A percentile compares a stretch with the other conserved stretches of the same genome.
Evolutionary conservation across 2,329 filamentous ascomycete species (phyloP).

Genomic region (Fusarium domesticum): DNA sequence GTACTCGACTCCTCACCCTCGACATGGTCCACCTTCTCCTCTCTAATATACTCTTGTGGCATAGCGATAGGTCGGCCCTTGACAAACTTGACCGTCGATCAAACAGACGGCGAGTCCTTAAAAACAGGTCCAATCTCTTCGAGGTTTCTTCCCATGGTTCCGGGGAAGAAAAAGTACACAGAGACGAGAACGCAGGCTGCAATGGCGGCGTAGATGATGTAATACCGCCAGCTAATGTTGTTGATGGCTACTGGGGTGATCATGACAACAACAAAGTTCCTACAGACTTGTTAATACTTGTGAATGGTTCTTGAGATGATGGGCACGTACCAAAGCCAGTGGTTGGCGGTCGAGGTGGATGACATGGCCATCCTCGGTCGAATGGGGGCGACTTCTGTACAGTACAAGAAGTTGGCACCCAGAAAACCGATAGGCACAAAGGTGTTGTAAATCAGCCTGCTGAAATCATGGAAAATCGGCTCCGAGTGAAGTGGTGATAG

Average conservation of each 20-base stretch:
- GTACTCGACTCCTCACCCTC: conserved; percentile 3
- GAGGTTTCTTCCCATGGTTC: conserved; percentile 32
- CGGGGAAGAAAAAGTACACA: conserved; percentile 38
- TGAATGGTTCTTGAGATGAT: conserved; percentile 28
- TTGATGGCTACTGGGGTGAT: conserved; percentile 63
- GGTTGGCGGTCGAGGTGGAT: conserved; percentile 50
- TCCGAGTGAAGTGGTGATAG: conserved; percentile 25
- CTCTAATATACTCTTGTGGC: conserved; percentile 13
- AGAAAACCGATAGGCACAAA: conserved; percentile 65
- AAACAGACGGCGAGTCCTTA: conserved; percentile 16
- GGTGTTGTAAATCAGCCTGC: conserved; percentile 56
- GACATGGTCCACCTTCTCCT: conserved; percentile 13
- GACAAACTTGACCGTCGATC: conserved; percentile 18
- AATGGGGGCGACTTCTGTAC: conserved; percentile 52
- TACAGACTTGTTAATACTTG: conserved; percentile 9
- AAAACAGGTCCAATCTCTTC: conserved; percentile 32
- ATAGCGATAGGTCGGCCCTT: conserved; percentile 13
- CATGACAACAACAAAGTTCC: conserved; percentile 51
- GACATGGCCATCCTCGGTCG: conserved; percentile 44
- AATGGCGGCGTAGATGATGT: conserved; percentile 43
- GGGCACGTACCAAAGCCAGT: conserved; percentile 28
- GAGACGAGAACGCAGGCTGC: conserved; percentile 44
- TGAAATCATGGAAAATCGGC: conserved; percentile 20
- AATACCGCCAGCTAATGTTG: conserved; percentile 52
- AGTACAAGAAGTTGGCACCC: conserved; percentile 59